A percentile compares a stretch with the other conserved stretches of the same genome.
Conservation (phyloP, 495 filamentous ascomycete genomes). For the Tuber brumale region DNA sequence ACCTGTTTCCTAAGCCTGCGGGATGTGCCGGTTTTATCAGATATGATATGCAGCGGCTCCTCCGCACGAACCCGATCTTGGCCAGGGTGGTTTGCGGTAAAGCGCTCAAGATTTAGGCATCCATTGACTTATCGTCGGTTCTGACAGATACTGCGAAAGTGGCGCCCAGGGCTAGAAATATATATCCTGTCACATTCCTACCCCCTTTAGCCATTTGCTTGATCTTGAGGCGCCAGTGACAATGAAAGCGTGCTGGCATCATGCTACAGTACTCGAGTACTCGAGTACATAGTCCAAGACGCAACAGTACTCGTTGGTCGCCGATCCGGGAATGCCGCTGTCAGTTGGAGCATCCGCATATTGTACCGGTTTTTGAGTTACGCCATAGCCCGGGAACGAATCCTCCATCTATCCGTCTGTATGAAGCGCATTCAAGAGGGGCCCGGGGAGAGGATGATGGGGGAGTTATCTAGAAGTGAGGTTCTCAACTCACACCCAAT, state of each 20-base stretch:
- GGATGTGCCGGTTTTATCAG: neutral
- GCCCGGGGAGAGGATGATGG: neutral
- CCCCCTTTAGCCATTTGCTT: neutral
- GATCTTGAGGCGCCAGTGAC: neutral
- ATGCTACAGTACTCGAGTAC: no score
- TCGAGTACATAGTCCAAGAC: neutral
- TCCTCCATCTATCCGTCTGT: neutral
- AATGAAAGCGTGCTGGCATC: neutral
- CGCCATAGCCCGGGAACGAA: neutral
- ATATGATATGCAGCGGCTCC: neutral
- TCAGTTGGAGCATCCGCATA: neutral
- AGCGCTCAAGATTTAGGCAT: neutral
- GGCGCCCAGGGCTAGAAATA: neutral
- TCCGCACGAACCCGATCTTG: neutral
- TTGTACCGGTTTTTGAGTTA: neutral
- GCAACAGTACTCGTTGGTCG: neutral
- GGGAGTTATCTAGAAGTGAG: neutral
- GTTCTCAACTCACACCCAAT: neutral
- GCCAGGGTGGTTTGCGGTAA: neutral
- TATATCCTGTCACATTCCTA: neutral
- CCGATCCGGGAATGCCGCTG: neutral
- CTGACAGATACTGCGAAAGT: neutral
- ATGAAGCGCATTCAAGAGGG: neutral
- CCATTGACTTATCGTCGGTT: neutral
- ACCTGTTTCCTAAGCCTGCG: neutral